Base-by-base conservation (phyloP, 2,329 filamentous ascomycete species). In the Torrubiellomyces zombiae region DNA sequence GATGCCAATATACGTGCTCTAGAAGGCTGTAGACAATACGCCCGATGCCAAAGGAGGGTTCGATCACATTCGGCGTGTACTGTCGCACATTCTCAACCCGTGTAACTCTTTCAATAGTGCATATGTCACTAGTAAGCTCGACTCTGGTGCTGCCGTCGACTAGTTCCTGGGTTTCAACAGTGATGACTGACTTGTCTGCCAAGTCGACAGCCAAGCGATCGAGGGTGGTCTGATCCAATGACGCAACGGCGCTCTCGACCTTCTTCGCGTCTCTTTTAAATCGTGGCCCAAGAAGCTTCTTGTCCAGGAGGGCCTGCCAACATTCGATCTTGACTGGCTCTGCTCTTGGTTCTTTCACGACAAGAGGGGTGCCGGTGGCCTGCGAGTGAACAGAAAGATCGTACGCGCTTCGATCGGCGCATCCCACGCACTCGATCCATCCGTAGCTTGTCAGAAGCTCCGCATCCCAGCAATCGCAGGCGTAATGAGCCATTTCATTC, bases 11-110 rank as follows among this genome's bases (percentile, higher is more conserved):
- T 47, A 33, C 31, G 28, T 29, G 31, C 16, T 19, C 83, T 41
- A 85, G 73, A 40, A 92, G 56, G 18, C 32, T 20, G 59, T 89
- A 92, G 27, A 93, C 58, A 32, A 93, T 92, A 39, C 83, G 69
- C 27, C 83, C 83, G 43, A 93, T 86, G 59, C 83, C 83, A 44
- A 93, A 94, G 1, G 83, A 92, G 2, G 83, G 82, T 55, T 93
- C 83, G 39, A 93, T 85, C 22, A 89, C 80, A 45, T 92, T 92
- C 27, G 83, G 83, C 2, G 74, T 83, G 56, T 80, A 92, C 47
- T 91, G 80, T 39, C 83, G 65, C 30, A 70, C 65, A 42, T 82
- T 72, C 48, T 86, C 77, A 5, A 70, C 63, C 29, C 72, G 58
- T 26, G 66, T 77, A 10, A 26, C 16, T 21, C 32, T 32, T 15